phyloP scores from a whole-genome alignment of 805 yeast genomes.

The Sporopachydermia quercuum region DNA sequence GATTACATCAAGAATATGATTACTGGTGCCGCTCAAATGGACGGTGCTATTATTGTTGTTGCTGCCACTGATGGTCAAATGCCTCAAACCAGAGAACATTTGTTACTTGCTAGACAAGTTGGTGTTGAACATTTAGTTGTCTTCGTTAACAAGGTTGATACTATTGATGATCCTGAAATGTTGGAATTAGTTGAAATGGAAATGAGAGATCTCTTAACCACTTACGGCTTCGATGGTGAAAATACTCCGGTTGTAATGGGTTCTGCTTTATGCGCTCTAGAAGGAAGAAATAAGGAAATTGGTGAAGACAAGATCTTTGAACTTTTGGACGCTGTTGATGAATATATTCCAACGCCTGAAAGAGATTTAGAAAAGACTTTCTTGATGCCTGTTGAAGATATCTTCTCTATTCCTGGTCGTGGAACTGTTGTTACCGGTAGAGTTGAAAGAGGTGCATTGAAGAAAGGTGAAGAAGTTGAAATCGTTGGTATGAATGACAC shows the following conservation, averaged over 20 bases:
- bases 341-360: conserved; percentile 86
- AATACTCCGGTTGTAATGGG: conserved; percentile 97
- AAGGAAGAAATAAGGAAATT: conserved; percentile 76
- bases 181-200: conserved; percentile 99
- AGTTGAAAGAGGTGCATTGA: conserved; percentile 94
- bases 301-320: conserved; percentile 75
- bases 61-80: conserved; percentile 99
- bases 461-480: conserved; percentile 98
- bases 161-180: conserved; percentile 98
- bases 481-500: conserved; percentile 82
- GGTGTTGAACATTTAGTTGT: conserved; percentile 97
- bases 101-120: conserved; percentile 96
- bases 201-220: conserved; percentile 88
- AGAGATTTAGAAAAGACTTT: conserved; percentile 95
- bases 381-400: conserved; percentile 94
- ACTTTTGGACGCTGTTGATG: conserved; percentile 85
- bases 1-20: conserved; percentile 98
- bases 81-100: conserved; percentile 99
- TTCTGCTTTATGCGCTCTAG: conserved; percentile 93
- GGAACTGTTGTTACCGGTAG: conserved; percentile 99
- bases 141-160: conserved; percentile 94
- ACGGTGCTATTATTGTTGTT: conserved; percentile 97
- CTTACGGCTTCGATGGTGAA: conserved; percentile 97
- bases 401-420: conserved; percentile 97
- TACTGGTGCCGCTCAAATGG: conserved; percentile 99